A percentile compares a stretch with the other conserved stretches of the same genome.
Conservation (phyloP, 805 yeast genomes). For the Yarrowia sp. region DNA sequence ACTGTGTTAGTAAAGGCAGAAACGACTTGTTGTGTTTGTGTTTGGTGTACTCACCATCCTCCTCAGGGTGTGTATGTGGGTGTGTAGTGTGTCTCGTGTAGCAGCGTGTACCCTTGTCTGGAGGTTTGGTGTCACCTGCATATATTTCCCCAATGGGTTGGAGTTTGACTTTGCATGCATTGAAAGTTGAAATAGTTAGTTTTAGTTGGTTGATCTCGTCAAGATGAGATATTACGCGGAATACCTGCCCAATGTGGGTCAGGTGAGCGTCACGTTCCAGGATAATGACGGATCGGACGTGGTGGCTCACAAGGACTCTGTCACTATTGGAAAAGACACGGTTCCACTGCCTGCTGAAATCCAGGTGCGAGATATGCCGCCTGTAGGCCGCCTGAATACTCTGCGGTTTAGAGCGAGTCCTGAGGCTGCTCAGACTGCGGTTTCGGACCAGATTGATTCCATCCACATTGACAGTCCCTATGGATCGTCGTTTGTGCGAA, state of each 20-base stretch:
- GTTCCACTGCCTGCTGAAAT: constrained; percentile 22
- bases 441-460: constrained; percentile 12
- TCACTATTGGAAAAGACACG: constrained; percentile 13
- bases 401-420: constrained; percentile 19
- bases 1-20: constrained; percentile 49
- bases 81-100: not conserved
- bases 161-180: constrained; percentile 1
- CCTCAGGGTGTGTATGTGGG: not conserved
- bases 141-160: not conserved
- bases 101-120: not conserved
- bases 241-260: constrained; percentile 3
- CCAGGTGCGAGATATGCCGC: constrained; percentile 7
- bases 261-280: constrained; percentile 11
- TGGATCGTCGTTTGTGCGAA: constrained; percentile 25
- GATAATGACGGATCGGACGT: constrained; percentile 39
- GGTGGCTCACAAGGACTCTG: not conserved
- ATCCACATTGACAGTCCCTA: constrained; percentile 32
- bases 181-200: constrained; percentile 14
- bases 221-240: constrained; percentile 21
- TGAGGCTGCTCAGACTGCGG: not conserved
- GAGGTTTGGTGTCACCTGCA: constrained; percentile 30
- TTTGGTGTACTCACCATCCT: constrained; percentile 8
- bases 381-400: not conserved
- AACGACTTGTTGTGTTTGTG: not conserved
- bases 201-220: not conserved